These are phyloP conservation scores for Carex cristatella DNA, from an alignment of 176 grass and related monocot species.

Conservation along the genomic window DNA sequence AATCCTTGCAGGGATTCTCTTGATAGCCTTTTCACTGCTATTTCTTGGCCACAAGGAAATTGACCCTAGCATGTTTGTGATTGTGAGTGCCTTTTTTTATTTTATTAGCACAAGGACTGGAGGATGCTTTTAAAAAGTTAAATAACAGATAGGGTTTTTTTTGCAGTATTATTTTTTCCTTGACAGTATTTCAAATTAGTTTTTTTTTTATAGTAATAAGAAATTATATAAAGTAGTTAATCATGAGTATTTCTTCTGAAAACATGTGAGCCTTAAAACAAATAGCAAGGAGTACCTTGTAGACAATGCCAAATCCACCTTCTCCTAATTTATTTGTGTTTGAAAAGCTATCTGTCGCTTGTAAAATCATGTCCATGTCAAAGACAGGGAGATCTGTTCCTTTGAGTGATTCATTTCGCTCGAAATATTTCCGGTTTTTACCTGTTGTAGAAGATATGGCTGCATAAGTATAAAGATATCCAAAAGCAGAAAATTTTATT, in stretches of 20 bases:
- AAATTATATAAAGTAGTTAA: neutral
- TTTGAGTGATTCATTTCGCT: neutral
- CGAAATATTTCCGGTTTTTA: neutral
- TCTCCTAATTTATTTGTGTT: slow-evolving; percentile 31
- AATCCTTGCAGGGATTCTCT: slow-evolving; percentile 33
- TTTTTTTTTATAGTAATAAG: neutral
- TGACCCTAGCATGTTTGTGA: slow-evolving; percentile 23
- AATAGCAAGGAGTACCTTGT: slow-evolving; percentile 36
- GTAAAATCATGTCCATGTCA: slow-evolving; percentile 14
- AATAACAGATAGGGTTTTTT: neutral
- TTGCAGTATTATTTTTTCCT: neutral
- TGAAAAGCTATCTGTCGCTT: slow-evolving; percentile 41
- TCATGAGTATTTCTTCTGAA: neutral
- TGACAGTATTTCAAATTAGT: neutral
- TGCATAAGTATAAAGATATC: neutral
- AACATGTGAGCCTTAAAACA: neutral
- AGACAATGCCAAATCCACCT: slow-evolving; percentile 53
- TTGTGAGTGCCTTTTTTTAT: neutral
- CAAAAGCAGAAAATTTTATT: neutral
- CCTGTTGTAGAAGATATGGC: neutral
- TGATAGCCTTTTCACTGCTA: slow-evolving; percentile 49
- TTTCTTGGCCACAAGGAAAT: slow-evolving; percentile 30
- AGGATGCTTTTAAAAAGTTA: neutral
- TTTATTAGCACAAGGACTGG: neutral
- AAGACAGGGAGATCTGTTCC: slow-evolving; percentile 17